Evolutionary conservation across 208 protist genomes (phyloP).

Genomic region (Trypanosoma vivax): DNA sequence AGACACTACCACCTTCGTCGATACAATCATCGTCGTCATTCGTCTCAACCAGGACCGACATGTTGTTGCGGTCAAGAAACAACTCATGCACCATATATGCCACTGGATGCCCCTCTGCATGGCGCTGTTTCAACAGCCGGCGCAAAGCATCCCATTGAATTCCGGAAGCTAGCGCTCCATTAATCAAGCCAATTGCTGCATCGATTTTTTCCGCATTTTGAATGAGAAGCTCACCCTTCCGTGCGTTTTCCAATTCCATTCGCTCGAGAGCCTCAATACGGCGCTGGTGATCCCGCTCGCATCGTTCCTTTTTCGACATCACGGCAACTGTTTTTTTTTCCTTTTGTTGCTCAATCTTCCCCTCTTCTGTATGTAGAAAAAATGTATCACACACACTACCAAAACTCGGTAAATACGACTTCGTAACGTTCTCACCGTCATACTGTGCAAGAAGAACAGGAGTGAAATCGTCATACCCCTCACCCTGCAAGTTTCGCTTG

Average conservation of each 20-base stretch:
- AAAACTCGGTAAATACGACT: constrained; percentile 66
- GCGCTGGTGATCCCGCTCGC: constrained; percentile 79
- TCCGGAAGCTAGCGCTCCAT: constrained; percentile 61
- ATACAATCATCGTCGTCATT: constrained; percentile 31
- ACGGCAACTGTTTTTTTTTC: constrained; percentile 63
- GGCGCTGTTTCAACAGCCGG: constrained; percentile 71
- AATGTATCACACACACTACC: constrained; percentile 90
- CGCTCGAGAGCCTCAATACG: constrained; percentile 73
- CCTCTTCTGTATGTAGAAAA: constrained; percentile 89
- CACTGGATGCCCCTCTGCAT: constrained; percentile 86
- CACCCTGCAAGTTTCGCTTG: constrained; percentile 21
- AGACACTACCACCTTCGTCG: background rate
- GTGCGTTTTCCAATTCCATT: constrained; percentile 45
- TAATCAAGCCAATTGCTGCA: constrained; percentile 83
- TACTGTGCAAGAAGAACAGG: constrained; percentile 88
- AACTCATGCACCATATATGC: constrained; percentile 91
- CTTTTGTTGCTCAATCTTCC: constrained; percentile 81
- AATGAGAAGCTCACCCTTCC: constrained; percentile 80
- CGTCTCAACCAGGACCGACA: constrained; percentile 72
- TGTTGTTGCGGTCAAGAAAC: constrained; percentile 81
- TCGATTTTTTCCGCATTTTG: constrained; percentile 86
- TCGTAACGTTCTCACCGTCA: constrained; percentile 22
- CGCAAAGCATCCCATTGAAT: constrained; percentile 85
- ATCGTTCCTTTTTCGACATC: constrained; percentile 89
- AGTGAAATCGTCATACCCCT: constrained; percentile 86